phyloP scores from a whole-genome alignment of 495 filamentous ascomycete genomes.

The Corynascus novoguineensis region DNA sequence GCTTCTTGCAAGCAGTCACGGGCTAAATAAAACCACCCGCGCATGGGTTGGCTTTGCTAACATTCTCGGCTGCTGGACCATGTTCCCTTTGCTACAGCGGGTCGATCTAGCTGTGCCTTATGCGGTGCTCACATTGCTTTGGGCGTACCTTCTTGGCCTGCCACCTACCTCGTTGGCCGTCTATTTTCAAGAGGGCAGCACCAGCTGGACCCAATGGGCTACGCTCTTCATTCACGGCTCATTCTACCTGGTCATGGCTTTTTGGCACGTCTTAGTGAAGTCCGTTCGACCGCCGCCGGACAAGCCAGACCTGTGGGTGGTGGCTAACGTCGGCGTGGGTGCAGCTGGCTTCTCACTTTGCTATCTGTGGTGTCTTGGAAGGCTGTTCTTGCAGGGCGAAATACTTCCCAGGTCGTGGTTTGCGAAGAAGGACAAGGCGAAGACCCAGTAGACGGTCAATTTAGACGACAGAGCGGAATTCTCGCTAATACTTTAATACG shows the following conservation, averaged over 20 bases:
- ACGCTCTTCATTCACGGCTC: slow-evolving; percentile 63
- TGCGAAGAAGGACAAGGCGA: slow-evolving; percentile 31
- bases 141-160: slow-evolving; percentile 84
- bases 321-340: slow-evolving; percentile 79
- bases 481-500: slow-evolving; percentile 3
- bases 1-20: slow-evolving; percentile 68
- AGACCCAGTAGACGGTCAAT: slow-evolving; percentile 28
- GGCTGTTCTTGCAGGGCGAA: slow-evolving; percentile 57
- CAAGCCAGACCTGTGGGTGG: slow-evolving; percentile 92
- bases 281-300: slow-evolving; percentile 58
- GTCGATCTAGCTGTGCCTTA: slow-evolving; percentile 84
- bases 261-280: slow-evolving; percentile 72
- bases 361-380: slow-evolving; percentile 84
- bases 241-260: slow-evolving; percentile 71
- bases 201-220: slow-evolving; percentile 43
- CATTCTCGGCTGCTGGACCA: slow-evolving; percentile 83
- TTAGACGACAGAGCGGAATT: background rate
- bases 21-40: slow-evolving; percentile 65
- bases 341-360: slow-evolving; percentile 78
- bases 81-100: slow-evolving; percentile 82
- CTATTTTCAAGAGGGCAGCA: slow-evolving; percentile 50
- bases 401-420: slow-evolving; percentile 28
- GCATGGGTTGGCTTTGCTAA: slow-evolving; percentile 94
- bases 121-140: slow-evolving; percentile 71
- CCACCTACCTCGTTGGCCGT: slow-evolving; percentile 67